Conservation (phyloP, 2,329 filamentous ascomycete genomes). For the Cadophora gregata region DNA sequence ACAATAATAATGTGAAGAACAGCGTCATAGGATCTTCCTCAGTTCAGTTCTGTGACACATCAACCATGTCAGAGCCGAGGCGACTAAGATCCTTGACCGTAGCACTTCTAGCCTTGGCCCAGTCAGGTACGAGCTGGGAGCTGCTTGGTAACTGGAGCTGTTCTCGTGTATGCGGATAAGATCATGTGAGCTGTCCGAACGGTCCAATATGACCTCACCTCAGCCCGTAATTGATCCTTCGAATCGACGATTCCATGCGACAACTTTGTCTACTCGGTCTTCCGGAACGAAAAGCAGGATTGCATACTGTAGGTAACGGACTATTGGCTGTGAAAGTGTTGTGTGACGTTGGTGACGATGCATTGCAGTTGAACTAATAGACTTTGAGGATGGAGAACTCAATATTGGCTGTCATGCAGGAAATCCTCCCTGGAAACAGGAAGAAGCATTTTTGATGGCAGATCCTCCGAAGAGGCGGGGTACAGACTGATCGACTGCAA, state of each 20-base stretch:
- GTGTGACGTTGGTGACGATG: not conserved
- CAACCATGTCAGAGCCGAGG: not conserved
- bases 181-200: not conserved
- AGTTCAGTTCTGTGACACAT: conserved; percentile 7
- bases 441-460: not conserved
- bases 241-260: conserved; percentile 1
- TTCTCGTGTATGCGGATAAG: conserved; percentile 7
- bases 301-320: not conserved
- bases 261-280: not conserved
- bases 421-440: not conserved
- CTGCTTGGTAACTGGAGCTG: not conserved
- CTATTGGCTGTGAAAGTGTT: not conserved
- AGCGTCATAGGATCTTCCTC: not conserved
- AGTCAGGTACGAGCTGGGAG: not conserved
- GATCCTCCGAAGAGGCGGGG: not conserved
- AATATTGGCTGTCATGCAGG: not conserved
- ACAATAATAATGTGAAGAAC: too few species aligned
- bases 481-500: not conserved
- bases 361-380: conserved; percentile 2
- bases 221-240: conserved; percentile 7
- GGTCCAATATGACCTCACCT: conserved; percentile 8
- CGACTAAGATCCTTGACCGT: conserved; percentile 3
- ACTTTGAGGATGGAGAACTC: conserved; percentile 5
- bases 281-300: not conserved
- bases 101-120: not conserved